Base-by-base conservation (phyloP, 495 filamentous ascomycete species). In the Pseudevernia furfuracea region DNA sequence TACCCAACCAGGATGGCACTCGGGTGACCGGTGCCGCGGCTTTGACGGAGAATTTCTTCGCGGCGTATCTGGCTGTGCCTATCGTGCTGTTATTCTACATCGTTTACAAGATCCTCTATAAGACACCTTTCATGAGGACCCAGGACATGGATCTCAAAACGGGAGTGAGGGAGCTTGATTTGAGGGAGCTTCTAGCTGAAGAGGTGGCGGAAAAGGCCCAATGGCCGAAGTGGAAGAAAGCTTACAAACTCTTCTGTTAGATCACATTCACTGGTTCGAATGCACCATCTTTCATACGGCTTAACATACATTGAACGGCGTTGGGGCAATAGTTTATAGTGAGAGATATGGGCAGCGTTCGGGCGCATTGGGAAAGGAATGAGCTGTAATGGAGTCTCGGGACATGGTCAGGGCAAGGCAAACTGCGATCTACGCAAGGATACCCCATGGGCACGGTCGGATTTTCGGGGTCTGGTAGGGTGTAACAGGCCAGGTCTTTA, bases 141-240 rank as follows among this genome's bases (percentile, higher is more conserved):
- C 74, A 76, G 28, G 83, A 92, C 55, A 95, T 97, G 84, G 94
- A 98, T 75, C 72, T 98, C 62, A 79, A 84, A 38, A 96, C 92
- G 12, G 94, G 94, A n/a, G 81, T 90, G 39, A 81, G 92, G n/a
- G 92, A 96, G 59, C 76, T 96, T 53, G 90, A 96, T 74, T 72
- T 96, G 41, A 81, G 81, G 32, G 82, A 88, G 61, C 73, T 97
- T 61, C 77, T 93, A 57, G 84, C 84, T 37, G 86, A 91, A 68
- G 93, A 98, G 76, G 74, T 80, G 11, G 84, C 84, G 25, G 91
- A 96, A 76, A 77, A 76, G 72, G 81, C 80, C 23, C 67, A 73
- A 8, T 94, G 91, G 92, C 91, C 92, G 1, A 74, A 43, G 65
- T 96, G 93, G 92, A 98, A 96, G 83, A 90, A 84, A 73, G 64